Evolutionary conservation across 805 yeast genomes (phyloP), one percentile per base, ranked within the genome.

Genomic region (Ogataea parapolymorpha): DNA sequence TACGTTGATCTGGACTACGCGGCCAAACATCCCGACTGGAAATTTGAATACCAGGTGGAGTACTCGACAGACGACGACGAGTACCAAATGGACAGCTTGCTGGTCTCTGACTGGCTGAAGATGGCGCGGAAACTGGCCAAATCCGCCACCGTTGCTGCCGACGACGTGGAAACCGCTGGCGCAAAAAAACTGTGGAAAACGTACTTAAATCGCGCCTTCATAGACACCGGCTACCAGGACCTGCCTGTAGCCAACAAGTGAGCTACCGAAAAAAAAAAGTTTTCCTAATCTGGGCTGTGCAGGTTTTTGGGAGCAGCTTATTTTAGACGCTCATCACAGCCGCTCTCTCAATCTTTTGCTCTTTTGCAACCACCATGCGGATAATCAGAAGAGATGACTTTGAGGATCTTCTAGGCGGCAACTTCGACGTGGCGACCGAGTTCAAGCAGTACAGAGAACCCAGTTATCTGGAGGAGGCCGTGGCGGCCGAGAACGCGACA

Each of bases 1-100:
- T 87, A 67, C 58, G 72, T 80, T n/a, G 86, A 87, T 58, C 67
- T 87, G 45, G 53, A 61, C 44, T 39, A 46, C 14, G 46, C 42
- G 9, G 78, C 79, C 45, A 46, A 58, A 4, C 50, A 64, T 16
- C 63, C 66, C 0, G 55, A 59, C 10, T 65, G 71, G 49, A 59
- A 67, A 13, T 83, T 85, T 49, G 65, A 60, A 6, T 86, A 71
- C 55, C 75, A 80, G 50, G 63, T 81, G 14, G 91, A 86, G 53
- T 87, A 87, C 52, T 62, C 79, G 2, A 84, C 93, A 0, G 80
- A 77, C 42, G 83, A 80, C 41, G 65, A 70, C 9, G 65, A 73
- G n/a, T 80, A 76, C 53, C 59, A 65, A 14, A 66, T 83, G 79
- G 54, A 73, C 14, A 61, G 71, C 15, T 65, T 85, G 31, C 60